Base-by-base conservation (phyloP, 164 flowering plant genomes). In the Sedum album region DNA sequence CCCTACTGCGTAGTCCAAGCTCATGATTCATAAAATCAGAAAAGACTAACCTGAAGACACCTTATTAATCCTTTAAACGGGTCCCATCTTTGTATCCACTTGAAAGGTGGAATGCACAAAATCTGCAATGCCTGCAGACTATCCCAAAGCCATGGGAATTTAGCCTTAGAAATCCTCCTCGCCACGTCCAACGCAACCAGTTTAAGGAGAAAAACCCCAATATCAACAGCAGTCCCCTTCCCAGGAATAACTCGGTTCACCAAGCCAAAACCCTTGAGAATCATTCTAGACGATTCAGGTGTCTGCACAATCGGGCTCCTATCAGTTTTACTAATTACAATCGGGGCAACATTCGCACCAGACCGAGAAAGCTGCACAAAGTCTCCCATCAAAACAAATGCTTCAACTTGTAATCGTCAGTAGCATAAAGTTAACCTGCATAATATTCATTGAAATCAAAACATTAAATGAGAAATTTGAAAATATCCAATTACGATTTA, bases 21-120 rank as follows among this genome's bases (percentile, higher is more conserved):
- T 67, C 3, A 28, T 18, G 21, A n/a, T 33, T 11, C 4, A 31
- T 51, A 55, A 23, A 35, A 8, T 6, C 21, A 14, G 35, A 18
- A 17, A 60, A 44, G 17, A 79, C 80, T 48, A 75, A 90, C 99
- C 97, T 91, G 88, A 81, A 85, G 73, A 70, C 84, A 80, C 28
- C 75, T 71, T 42, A 82, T 76, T 76, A 95, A 75, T 70, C 77
- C 76, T 76, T 72, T 81, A 72, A 91, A 82, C 13, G 93, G 94
- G 35, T 81, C 71, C 93, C 92, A 90, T 78, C 84, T 82, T 69
- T 86, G 84, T 57, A 91, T 74, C 89, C 93, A 95, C 70, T 83
- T 91, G 51, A 91, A 80, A 42, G 97, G 97, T 14, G 96, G 93
- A 72, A 80, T 90, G 77, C 93, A 83, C 28, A 94, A 67, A 64